phyloP scores from a whole-genome alignment of 2,329 filamentous ascomycete genomes.

The Coleophoma cylindrospora region DNA sequence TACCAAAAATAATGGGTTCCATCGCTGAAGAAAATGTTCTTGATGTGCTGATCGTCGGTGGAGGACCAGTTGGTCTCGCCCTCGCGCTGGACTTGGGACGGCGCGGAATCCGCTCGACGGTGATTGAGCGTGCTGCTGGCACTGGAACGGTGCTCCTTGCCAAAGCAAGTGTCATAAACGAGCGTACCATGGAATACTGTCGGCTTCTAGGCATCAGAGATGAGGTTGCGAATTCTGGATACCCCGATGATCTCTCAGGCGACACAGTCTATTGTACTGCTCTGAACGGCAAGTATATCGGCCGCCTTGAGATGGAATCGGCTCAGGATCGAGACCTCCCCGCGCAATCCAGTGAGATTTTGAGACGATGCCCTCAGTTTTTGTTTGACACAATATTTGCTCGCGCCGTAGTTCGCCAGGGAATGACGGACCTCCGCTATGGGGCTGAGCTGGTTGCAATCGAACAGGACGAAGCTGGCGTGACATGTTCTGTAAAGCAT shows the following conservation, averaged over 20 bases:
- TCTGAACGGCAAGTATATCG: neutral
- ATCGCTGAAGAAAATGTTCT: too few species aligned
- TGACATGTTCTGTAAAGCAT: conserved; percentile 25
- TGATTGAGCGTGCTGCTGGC: conserved; percentile 22
- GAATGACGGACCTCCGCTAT: neutral
- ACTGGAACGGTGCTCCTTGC: conserved; percentile 31
- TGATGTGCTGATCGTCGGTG: conserved; percentile 14
- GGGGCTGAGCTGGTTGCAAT: neutral
- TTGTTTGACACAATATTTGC: neutral
- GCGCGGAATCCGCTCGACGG: conserved; percentile 14
- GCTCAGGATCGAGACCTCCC: neutral
- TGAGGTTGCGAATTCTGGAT: conserved; percentile 13
- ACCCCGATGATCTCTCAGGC: conserved; percentile 10
- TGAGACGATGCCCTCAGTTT: neutral
- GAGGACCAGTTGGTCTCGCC: conserved; percentile 20
- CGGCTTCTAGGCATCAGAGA: conserved; percentile 22
- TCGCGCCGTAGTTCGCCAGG: neutral
- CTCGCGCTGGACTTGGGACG: conserved; percentile 4
- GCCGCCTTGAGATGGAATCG: neutral
- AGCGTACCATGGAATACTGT: conserved; percentile 29
- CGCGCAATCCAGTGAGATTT: neutral
- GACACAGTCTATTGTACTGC: conserved; percentile 13
- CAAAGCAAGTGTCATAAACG: conserved; percentile 33
- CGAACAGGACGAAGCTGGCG: conserved; percentile 13
- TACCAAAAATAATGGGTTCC: too few species aligned